Evolutionary conservation across 2,329 filamentous ascomycete species (phyloP), one percentile per base, ranked within the genome.

Genomic region (Paraphoma sp.): DNA sequence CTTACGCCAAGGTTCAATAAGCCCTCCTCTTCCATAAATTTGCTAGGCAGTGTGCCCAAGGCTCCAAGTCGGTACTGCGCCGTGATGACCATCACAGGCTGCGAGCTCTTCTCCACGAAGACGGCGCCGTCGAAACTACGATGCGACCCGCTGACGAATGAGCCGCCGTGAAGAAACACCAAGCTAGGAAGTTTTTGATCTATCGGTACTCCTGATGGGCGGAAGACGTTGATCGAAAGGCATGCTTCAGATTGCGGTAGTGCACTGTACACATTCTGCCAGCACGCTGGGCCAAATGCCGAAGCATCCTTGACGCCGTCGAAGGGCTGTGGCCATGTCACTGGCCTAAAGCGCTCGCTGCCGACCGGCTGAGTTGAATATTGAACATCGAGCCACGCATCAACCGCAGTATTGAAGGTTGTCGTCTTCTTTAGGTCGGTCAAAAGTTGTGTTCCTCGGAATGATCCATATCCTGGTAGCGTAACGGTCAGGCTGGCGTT

Each of bases 321-420:
- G 45, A 83, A 82, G 1, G 73, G 60, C 4, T 60, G 59, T 0
- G 81, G 80, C 75, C 74, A 79, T 18, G 73, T 69, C 17, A 80
- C 71, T 0, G 78, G 72, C 11, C 65, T 68, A 53, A 83, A 83
- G 7, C 81, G 78, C 12, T 67, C 58, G 3, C 78, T 67, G 5
- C 77, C 79, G 1, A 76, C 62, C 30, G 73, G 73, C 52, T 74
- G 74, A 0, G 79, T 80, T 0, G 81, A 75, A 47, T 82, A 83
- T 61, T 81, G 78, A 31, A 83, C 76, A 2, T 80, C 80, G 6
- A 83, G 68, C 81, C 81, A 83, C 0, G 81, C 80, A 57, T 83
- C 79, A 1, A 83, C 76, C 0, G 74, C 56, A 2, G 59, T 59
- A 8, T 73, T 67, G 2, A 81, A 68, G 0, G 59, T 56, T 23